These are phyloP conservation scores for Thielaviopsis punctulata DNA, from an alignment of 2,329 filamentous ascomycete genomes.

Conservation along the genomic window DNA sequence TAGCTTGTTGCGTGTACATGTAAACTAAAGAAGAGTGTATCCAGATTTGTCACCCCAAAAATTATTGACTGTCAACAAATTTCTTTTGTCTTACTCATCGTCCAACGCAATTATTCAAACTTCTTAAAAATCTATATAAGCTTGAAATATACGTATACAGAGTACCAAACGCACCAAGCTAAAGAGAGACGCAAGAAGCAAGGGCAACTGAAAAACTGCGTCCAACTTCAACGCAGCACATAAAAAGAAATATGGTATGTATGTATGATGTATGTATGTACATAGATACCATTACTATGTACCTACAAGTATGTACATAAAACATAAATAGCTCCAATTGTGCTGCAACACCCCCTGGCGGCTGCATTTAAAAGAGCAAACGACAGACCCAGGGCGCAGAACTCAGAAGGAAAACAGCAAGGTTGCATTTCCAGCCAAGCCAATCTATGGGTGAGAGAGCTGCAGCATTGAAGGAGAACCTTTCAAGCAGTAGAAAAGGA, in stretches of 20 bases:
- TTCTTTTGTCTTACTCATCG: too few species aligned
- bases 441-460: not conserved
- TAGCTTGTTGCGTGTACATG: too few species aligned
- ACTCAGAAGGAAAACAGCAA: not conserved
- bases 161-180: too few species aligned
- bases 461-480: not conserved
- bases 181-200: not conserved
- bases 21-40: too few species aligned
- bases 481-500: too few species aligned
- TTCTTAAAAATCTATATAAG: too few species aligned
- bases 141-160: too few species aligned
- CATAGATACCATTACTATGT: not conserved
- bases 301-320: not conserved
- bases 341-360: conserved; percentile 2
- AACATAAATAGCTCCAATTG: not conserved
- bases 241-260: too few species aligned
- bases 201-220: not conserved
- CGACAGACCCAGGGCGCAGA: not conserved
- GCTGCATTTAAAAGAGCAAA: conserved; percentile 1
- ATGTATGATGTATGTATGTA: too few species aligned
- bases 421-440: not conserved
- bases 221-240: not conserved
- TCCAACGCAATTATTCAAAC: too few species aligned
- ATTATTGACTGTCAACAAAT: too few species aligned
- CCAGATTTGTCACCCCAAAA: too few species aligned